Percentiles rank a stretch among this genome's conserved stretches.
Conservation (phyloP, 2,329 filamentous ascomycete species). For the Teratosphaeria gauchensis region DNA sequence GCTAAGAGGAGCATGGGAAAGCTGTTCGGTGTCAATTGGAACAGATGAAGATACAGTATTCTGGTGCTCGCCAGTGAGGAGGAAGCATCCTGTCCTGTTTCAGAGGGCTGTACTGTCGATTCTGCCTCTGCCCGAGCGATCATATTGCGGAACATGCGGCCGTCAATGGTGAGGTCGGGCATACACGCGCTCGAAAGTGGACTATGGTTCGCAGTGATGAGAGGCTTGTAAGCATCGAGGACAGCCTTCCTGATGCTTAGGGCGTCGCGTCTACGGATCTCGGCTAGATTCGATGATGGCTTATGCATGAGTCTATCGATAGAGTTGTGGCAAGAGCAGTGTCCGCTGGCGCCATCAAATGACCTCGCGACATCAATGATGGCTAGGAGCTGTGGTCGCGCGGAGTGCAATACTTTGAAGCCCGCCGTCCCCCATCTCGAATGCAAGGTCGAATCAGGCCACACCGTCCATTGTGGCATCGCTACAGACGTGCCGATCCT, state of each 20-base stretch:
- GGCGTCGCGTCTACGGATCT: neutral
- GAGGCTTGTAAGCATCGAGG: neutral
- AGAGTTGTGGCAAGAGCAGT: neutral
- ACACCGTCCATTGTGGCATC: no score
- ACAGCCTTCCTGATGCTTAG: neutral
- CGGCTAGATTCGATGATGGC: neutral
- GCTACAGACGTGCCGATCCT: no score
- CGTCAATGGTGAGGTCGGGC: neutral
- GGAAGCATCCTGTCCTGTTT: neutral
- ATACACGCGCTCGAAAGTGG: neutral
- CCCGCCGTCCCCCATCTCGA: no score
- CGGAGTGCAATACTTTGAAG: neutral
- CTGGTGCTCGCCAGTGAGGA: neutral
- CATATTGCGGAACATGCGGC: neutral
- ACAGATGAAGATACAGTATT: conserved; percentile 8
- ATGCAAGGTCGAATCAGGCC: no score
- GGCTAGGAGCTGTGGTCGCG: no score
- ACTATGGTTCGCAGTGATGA: neutral
- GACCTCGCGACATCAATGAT: neutral
- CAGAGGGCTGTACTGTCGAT: neutral
- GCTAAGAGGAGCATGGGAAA: conserved; percentile 28
- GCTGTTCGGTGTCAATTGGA: conserved; percentile 56
- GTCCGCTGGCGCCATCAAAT: neutral
- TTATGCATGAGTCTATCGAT: neutral
- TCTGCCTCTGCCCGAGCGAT: neutral